Evolutionary conservation across 202 grass and related monocot genomes (phyloP), one percentile per base, ranked within the genome.

Genomic region (Setaria viridis): DNA sequence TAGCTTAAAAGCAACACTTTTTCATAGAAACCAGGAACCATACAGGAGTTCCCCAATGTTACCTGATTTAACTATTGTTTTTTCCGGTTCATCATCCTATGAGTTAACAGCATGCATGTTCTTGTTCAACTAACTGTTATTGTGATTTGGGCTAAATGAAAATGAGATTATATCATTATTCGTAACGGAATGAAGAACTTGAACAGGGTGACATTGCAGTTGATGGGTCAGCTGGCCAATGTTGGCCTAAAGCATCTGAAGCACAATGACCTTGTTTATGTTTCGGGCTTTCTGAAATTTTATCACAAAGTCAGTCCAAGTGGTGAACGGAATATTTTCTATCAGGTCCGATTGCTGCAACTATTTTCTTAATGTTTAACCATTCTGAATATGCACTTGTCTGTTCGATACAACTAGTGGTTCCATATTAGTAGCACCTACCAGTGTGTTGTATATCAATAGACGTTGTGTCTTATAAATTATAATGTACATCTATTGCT

Each of bases 201-300:
- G 21, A 70, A 83, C 93, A 99, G 96, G 2, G 76, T 99, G 75
- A 82, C 78, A 25, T 51, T 99, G 73, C 0, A 33, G 0, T 80
- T 95, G 34, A 14, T 45, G 0, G 80, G 82, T 17, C 30, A 90
- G 19, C 67, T 99, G 60, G 96, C 90, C 21, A 76, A 80, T 64
- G 75, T 91, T 45, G 72, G 89, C 65, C 34, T 92, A 13, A 83
- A 85, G 76, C 77, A 99, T 91, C 75, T 99, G 80, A 93, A 94
- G 64, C 1, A 49, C 56, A 71, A 92, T 45, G 90, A 99, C 76
- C 82, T 91, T 80, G 82, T 95, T 68, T 92, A 87, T 89, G 88
- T 95, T 76, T 82, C 69, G 74, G 96, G 96, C 46, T 0, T 0
- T 60, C 82, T 99, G n/a, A 1, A 0, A 4, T 90, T 76, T 60